Conservation (phyloP, 2,329 filamentous ascomycete genomes). For the Hymenoscyphus albidus region DNA sequence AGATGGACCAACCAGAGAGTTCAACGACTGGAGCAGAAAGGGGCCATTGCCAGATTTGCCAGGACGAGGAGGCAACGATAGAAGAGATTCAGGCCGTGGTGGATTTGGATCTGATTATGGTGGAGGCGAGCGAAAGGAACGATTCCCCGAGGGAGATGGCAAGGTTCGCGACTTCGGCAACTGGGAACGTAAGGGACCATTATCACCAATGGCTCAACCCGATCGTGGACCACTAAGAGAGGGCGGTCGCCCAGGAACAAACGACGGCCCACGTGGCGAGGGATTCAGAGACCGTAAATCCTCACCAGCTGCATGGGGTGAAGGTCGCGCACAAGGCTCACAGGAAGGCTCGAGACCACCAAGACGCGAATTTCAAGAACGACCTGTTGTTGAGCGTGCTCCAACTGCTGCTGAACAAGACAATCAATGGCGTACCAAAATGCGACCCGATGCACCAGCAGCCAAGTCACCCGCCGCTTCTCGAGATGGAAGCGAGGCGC, state of each 20-base stretch:
- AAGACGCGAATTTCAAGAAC: slow-evolving; percentile 70
- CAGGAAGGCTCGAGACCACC: slow-evolving; percentile 78
- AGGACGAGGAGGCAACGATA: slow-evolving; percentile 46
- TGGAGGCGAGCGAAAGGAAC: slow-evolving; percentile 67
- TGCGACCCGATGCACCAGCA: slow-evolving; percentile 68
- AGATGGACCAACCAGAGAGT: slow-evolving; percentile 62
- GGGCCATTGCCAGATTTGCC: slow-evolving; percentile 79
- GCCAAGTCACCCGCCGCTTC: slow-evolving; percentile 61
- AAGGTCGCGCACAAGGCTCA: slow-evolving; percentile 51
- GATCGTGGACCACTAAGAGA: slow-evolving; percentile 54
- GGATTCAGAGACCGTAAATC: slow-evolving; percentile 58
- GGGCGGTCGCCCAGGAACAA: slow-evolving; percentile 54
- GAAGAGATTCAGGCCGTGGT: slow-evolving; percentile 51
- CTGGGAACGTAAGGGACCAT: slow-evolving; percentile 92
- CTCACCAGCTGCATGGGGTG: slow-evolving; percentile 75
- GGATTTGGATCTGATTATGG: slow-evolving; percentile 48
- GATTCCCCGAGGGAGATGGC: slow-evolving; percentile 64
- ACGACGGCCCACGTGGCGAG: slow-evolving; percentile 57
- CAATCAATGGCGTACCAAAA: slow-evolving; percentile 86
- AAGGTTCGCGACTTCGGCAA: slow-evolving; percentile 78
- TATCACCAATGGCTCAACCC: slow-evolving; percentile 64
- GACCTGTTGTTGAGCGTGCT: slow-evolving; percentile 61
- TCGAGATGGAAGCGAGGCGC: slow-evolving; percentile 70
- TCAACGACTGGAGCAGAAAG: slow-evolving; percentile 89
- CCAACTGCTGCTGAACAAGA: slow-evolving; percentile 90